Percentiles rank a stretch among this genome's conserved stretches.
phyloP scores from a whole-genome alignment of 257 asterid species.

The Nicotiana tomentosiformis region DNA sequence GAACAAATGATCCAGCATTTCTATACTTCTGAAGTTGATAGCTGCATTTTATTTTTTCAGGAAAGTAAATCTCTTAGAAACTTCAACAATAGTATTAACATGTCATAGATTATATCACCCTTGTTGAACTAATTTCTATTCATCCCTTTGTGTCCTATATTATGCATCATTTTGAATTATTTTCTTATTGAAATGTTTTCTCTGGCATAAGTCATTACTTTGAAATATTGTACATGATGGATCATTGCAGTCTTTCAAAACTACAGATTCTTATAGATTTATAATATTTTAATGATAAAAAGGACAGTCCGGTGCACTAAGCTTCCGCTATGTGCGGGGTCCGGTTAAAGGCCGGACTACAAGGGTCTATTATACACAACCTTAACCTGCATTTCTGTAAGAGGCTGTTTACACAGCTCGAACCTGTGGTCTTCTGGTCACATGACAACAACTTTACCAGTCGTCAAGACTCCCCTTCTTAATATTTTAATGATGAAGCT shows the following conservation, averaged over 20 bases:
- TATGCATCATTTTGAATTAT: neutral
- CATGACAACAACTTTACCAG: too few relatives aligned
- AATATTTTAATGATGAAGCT: neutral
- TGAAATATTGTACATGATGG: neutral
- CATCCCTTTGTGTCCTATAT: neutral
- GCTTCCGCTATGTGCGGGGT: too few relatives aligned
- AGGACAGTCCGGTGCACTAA: too few relatives aligned
- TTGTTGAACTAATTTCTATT: too few relatives aligned
- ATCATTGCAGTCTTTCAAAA: neutral
- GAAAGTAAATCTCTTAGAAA: neutral
- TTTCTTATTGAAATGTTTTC: neutral
- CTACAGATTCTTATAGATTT: neutral
- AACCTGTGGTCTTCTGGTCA: too few relatives aligned
- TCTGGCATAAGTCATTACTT: neutral
- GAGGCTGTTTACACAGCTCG: too few relatives aligned
- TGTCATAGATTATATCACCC: too few relatives aligned
- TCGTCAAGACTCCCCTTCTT: too few relatives aligned
- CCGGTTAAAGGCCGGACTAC: too few relatives aligned
- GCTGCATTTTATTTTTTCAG: constrained; percentile 28
- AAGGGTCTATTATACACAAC: too few relatives aligned
- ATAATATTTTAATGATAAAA: neutral
- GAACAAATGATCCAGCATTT: constrained; percentile 75
- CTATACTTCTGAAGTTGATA: constrained; percentile 97
- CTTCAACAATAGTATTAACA: too few relatives aligned
- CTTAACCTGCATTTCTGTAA: too few relatives aligned